Evolutionary conservation across 495 filamentous ascomycete genomes (phyloP), one percentile per base, ranked within the genome.

Genomic region (Daldinia caldariorum): DNA sequence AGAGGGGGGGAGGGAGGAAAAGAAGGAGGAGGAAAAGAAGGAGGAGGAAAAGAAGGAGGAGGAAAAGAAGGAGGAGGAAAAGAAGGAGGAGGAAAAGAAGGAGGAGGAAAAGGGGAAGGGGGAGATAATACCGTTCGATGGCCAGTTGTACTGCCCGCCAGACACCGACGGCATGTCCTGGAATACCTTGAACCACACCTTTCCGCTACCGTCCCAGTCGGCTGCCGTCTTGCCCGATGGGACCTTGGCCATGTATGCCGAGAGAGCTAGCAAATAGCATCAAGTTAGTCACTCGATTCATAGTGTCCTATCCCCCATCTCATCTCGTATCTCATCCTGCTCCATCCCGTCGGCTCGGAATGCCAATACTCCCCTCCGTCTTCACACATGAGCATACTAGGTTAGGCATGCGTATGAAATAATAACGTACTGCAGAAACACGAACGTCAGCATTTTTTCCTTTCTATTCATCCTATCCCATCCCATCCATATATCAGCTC

Each of bases 181-280:
- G 72, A 76, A 84, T 57, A 87, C 83, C 79, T 87, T 87, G 73
- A 82, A 82, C 83, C 84, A 87, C 0, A 84, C 83, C 6, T 74
- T 70, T 6, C 85, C 85, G 67, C 74, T 77, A 41, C 85, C 85
- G 71, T 86, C 82, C 64, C 78, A 86, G 34, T 75, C 76, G 6
- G 79, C 78, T 0, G 82, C 82, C 0, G 80, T 80, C 66, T 83
- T 57, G 39, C 83, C 83, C 0, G 71, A 56, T 0, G 84, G 84
- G 0, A 83, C 85, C 72, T 86, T 85, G 63, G 83, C 84, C 76
- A 87, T 84, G 73, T 85, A 87, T 43, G 85, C 78, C 31, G 76
- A 75, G 61, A 86, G 77, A 10, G 84, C 84, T 72, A 56, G 59
- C 18, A 18, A 8, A 7, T 13, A 14, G 22, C 7, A 53, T 16